Evolutionary conservation across 371 early-diverging fungal species (phyloP), one percentile per base, ranked within the genome.

Genomic region (Funneliformis caledonium): DNA sequence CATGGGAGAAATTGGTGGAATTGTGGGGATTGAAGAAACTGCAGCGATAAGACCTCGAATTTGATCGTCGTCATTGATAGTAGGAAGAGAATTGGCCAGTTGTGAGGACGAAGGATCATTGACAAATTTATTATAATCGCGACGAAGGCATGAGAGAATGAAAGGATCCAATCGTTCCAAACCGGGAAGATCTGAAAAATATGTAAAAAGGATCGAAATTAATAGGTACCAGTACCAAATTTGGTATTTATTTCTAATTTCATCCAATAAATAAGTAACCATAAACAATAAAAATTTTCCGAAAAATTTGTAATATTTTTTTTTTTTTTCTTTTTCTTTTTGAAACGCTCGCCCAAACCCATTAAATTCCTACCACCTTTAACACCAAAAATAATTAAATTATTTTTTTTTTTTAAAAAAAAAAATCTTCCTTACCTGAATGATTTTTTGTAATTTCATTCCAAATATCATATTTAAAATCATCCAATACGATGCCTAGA

Each of bases 101-200:
- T 64, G 52, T 37, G 74, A 22, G 14, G 50, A 48, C 7, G 64
- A 37, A 42, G 70, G 14, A 16, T 73, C 64, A 19, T 78, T 16
- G 19, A 76, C 26, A 10, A 81, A 69, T 26, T 79, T 79, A 72
- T 79, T 79, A 79, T 70, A 79, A 12, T 79, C 80, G 1, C 33
- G 43, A n/a, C 70, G 48, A 70, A 79, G 70, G 64, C 67, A 47
- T 26, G 52, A 10, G 10, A 61, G 80, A 16, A 79, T 79, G n/a
- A 62, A 5, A 37, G 70, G 45, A 60, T 70, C 80, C 56, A 70
- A 31, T 65, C 31, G 8, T n/a, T 11, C 22, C 22, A 26, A 26
- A 12, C 56, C 2, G 43, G 31, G n/a, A 45, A 56, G n/a, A 43
- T 12, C 11, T 14, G n/a, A 47, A 52, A 65, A 37, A 48, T 33